These are phyloP conservation scores for Salix koriyanagi DNA, from an alignment of 345 rosid species.

Conservation along the genomic window DNA sequence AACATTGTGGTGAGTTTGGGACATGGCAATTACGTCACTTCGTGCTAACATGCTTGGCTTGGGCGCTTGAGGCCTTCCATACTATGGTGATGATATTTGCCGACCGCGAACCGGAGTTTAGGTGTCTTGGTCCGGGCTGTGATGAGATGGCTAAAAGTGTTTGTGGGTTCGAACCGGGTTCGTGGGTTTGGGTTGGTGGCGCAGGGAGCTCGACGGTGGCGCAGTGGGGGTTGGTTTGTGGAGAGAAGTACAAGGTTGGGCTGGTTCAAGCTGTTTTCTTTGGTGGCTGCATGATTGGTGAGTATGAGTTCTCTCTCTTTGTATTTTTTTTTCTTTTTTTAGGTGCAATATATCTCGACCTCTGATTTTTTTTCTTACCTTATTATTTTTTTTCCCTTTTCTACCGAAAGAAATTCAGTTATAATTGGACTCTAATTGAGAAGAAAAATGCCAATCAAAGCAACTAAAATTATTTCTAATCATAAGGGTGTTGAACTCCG, in stretches of 20 bases:
- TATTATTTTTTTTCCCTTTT: neutral
- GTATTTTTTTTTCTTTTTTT: neutral
- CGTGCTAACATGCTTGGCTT: conserved; percentile 68
- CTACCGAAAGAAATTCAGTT: too few species aligned
- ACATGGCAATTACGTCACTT: conserved; percentile 84
- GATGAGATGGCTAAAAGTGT: conserved; percentile 25
- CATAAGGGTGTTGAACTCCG: too few species aligned
- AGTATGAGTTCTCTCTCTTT: conserved; percentile 9
- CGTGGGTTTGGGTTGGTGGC: conserved; percentile 72
- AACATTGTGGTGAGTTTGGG: conserved; percentile 88
- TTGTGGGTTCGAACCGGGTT: conserved; percentile 52
- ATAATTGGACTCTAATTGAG: too few species aligned
- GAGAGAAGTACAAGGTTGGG: conserved; percentile 72
- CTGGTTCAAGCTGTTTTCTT: conserved; percentile 84
- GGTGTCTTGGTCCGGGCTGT: conserved; percentile 44
- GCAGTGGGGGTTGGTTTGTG: conserved; percentile 82
- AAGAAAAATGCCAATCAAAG: too few species aligned
- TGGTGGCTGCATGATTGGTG: conserved; percentile 90
- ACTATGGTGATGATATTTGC: conserved; percentile 95
- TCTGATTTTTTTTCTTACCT: neutral
- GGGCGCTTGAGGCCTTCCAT: conserved; percentile 92
- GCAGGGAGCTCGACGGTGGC: conserved; percentile 71
- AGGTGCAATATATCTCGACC: neutral
- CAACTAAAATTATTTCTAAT: too few species aligned
- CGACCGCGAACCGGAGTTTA: conserved; percentile 65